Percentiles rank a stretch among this genome's conserved stretches.
Evolutionary conservation across 306 rosid species (phyloP).

Genomic region (Pueraria montana): DNA sequence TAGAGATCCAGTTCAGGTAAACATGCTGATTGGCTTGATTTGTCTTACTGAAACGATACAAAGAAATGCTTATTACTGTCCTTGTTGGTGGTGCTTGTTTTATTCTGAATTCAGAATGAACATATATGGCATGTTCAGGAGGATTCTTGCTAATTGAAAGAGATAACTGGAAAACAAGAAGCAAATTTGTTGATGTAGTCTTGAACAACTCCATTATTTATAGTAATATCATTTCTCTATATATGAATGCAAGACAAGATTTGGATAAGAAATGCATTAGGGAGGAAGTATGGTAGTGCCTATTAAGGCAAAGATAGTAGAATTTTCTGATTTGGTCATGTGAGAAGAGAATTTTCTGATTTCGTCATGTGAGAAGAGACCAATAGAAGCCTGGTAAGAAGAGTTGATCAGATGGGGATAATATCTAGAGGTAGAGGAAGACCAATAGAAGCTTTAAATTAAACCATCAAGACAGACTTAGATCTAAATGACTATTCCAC

Average conservation of each 20-base stretch:
- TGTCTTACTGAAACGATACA: slow-evolving; percentile 13
- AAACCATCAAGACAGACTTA: neutral
- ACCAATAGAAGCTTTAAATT: neutral
- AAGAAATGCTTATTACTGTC: slow-evolving; percentile 23
- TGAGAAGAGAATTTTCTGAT: too few species aligned
- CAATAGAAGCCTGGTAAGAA: neutral
- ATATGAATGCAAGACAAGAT: too few species aligned
- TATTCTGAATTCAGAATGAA: neutral
- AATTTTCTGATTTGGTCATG: neutral
- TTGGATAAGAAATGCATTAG: too few species aligned
- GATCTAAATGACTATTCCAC: neutral
- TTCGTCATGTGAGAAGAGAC: slow-evolving; percentile 1
- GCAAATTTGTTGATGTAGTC: neutral
- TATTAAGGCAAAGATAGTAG: too few species aligned
- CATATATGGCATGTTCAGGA: neutral
- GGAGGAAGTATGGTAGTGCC: too few species aligned
- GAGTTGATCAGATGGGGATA: neutral
- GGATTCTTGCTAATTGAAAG: neutral
- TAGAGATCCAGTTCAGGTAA: slow-evolving; percentile 99
- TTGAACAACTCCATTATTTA: neutral
- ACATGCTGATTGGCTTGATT: slow-evolving; percentile 32
- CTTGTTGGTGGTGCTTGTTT: slow-evolving; percentile 8
- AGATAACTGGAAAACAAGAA: neutral
- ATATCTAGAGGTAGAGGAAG: neutral
- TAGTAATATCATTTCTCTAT: too few species aligned